Percentiles rank a stretch among this genome's conserved stretches.
These are phyloP conservation scores for Oxytropis ochrocephala DNA, from an alignment of 306 rosid species.

Conservation along the genomic window DNA sequence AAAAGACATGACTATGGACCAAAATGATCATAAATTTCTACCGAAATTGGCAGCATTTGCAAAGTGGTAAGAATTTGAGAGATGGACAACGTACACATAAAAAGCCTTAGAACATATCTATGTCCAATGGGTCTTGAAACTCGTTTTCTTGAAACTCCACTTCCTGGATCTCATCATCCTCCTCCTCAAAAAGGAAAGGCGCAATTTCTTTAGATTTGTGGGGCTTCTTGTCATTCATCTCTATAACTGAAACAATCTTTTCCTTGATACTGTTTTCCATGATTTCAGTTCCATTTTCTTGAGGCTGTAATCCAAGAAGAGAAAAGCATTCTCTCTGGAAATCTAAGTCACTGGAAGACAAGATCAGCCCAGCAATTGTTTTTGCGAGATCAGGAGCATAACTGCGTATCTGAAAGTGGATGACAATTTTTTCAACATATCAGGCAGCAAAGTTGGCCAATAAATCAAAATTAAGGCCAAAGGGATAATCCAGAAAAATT, in stretches of 20 bases:
- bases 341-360: slow-evolving; percentile 57
- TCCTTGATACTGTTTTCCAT: slow-evolving; percentile 54
- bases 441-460: background rate
- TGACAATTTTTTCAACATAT: background rate
- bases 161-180: slow-evolving; percentile 35
- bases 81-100: background rate
- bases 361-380: slow-evolving; percentile 73
- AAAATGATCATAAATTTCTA: background rate
- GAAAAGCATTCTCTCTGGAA: slow-evolving; percentile 75
- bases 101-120: slow-evolving; percentile 12
- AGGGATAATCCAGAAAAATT: background rate
- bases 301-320: slow-evolving; percentile 68
- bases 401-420: slow-evolving; percentile 52
- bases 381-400: slow-evolving; percentile 84
- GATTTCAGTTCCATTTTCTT: slow-evolving; percentile 40
- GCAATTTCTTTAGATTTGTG: slow-evolving; percentile 46
- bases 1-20: background rate
- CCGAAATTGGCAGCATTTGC: background rate
- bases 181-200: slow-evolving; percentile 57
- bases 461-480: background rate
- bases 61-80: background rate
- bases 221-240: slow-evolving; percentile 56
- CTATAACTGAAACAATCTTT: slow-evolving; percentile 60
- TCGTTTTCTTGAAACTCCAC: slow-evolving; percentile 36
- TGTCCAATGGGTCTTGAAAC: slow-evolving; percentile 38